Base-by-base conservation (phyloP, 2,329 filamentous ascomycete species). In the Neonectria faginata region DNA sequence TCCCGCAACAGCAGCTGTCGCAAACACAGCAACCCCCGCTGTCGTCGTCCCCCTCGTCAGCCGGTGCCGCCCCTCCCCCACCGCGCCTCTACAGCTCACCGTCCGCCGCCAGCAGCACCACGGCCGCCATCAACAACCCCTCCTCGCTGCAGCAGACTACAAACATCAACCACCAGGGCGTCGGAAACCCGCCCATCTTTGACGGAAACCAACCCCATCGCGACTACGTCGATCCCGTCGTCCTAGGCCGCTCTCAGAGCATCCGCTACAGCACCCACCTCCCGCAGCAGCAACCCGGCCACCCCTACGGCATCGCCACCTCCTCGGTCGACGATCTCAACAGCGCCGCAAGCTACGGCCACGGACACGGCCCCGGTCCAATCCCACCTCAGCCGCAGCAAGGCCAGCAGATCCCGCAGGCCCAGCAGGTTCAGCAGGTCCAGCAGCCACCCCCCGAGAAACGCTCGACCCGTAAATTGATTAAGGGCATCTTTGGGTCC, bases 181-280 rank as follows among this genome's bases (percentile, higher is more conserved):
- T 65, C 50, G 72, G 58, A 59, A 68, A 66, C 64, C 69, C 67
- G 50, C 66, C 70, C 45, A 69, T 69, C 39, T 75, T 78, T 71
- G 79, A 80, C 62, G 72, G 74, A 60, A 77, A 77, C 55, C 79
- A 78, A 55, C 72, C 79, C 55, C 77, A 76, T 69, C 69, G 67
- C 50, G 84, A 86, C 66, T 85, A 83, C 67, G 77, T 78, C 60
- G 83, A 85, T 67, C 77, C 81, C 56, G 54, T 71, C 45, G 71
- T 70, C 33, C 60, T 85, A 36, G 81, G 81, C 60, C 83, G 84
- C 59, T 84, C 84, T 14, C 84, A 87, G 76, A 86, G 83, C 67
- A 83, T 85, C 66, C 83, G 83, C 70, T 85, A 82, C 69, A 75
- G 77, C 77, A 68, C 76, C 62, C 68, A 76, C 71, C 65, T 73